Conservation (phyloP, 148 eudicot genomes). For the Heliamphora exappendiculata region DNA sequence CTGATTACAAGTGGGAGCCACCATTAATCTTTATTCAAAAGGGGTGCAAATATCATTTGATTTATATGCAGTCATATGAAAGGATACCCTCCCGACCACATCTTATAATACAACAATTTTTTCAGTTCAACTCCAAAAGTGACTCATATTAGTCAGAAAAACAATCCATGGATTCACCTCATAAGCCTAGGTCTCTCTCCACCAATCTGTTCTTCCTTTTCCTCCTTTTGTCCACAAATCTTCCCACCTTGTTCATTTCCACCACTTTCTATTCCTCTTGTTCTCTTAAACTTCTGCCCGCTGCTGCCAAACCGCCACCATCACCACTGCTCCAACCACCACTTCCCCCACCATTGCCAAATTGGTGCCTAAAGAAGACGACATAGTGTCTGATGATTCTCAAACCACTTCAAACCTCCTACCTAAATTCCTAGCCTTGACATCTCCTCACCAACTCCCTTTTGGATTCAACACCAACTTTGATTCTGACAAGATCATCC, state of each 20-base stretch:
- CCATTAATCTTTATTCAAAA: not conserved
- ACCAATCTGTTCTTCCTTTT: slow-evolving; percentile 28
- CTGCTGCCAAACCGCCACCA: not conserved
- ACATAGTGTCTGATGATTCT: not conserved
- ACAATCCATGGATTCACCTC: slow-evolving; percentile 19
- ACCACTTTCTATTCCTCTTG: slow-evolving; percentile 31
- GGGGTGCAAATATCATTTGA: not conserved
- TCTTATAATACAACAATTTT: not conserved
- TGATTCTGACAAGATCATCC: slow-evolving; percentile 30
- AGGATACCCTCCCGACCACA: not conserved
- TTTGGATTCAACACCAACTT: slow-evolving; percentile 32
- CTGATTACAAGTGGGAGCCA: not conserved
- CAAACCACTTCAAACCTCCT: slow-evolving; percentile 21
- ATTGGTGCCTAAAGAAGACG: not conserved
- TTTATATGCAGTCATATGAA: not conserved
- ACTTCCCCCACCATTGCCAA: not conserved
- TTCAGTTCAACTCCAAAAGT: slow-evolving; percentile 3
- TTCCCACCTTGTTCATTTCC: slow-evolving; percentile 35
- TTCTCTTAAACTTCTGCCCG: slow-evolving; percentile 2
- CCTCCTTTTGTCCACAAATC: slow-evolving; percentile 37
- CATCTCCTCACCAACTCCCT: slow-evolving; percentile 37
- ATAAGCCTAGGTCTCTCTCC: slow-evolving; percentile 8
- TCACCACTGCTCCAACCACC: not conserved
- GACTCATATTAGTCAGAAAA: not conserved
- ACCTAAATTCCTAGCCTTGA: slow-evolving; percentile 30